Evolutionary conservation across 345 rosid genomes (phyloP).

Genomic region (Theobroma cacao): DNA sequence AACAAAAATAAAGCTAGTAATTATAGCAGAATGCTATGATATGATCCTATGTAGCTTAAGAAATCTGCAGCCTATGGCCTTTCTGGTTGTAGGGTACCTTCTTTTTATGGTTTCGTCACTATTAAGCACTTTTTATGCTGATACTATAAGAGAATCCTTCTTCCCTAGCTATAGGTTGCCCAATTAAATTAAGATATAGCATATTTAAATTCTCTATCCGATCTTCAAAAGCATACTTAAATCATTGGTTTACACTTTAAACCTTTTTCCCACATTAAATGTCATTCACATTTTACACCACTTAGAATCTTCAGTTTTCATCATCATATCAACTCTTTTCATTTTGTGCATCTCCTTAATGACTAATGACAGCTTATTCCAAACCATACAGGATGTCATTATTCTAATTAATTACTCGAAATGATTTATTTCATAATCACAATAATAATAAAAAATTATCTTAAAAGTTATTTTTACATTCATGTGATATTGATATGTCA

Average conservation of each 20-base stretch:
- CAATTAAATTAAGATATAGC: background rate
- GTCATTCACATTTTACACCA: too few species aligned
- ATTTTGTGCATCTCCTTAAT: too few species aligned
- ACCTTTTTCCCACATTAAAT: background rate
- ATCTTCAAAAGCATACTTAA: background rate
- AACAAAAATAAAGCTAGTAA: too few species aligned
- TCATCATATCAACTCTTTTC: too few species aligned
- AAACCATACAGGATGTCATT: too few species aligned
- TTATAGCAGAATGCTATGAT: background rate
- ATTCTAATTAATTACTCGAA: too few species aligned
- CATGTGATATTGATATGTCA: too few species aligned
- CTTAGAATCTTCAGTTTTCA: too few species aligned
- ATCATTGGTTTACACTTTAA: background rate
- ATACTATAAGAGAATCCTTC: background rate
- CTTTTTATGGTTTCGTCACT: slow-evolving; percentile 1
- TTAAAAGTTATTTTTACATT: too few species aligned
- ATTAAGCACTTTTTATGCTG: background rate
- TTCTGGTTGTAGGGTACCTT: background rate
- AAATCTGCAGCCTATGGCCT: background rate
- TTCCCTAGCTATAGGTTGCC: background rate
- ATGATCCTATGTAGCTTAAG: background rate
- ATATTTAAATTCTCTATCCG: background rate
- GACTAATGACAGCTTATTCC: too few species aligned
- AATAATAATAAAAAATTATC: too few species aligned
- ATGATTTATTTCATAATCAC: too few species aligned